A percentile compares a stretch with the other conserved stretches of the same genome.
Conservation (phyloP, 257 asterid genomes). For the Scutellaria barbata region DNA sequence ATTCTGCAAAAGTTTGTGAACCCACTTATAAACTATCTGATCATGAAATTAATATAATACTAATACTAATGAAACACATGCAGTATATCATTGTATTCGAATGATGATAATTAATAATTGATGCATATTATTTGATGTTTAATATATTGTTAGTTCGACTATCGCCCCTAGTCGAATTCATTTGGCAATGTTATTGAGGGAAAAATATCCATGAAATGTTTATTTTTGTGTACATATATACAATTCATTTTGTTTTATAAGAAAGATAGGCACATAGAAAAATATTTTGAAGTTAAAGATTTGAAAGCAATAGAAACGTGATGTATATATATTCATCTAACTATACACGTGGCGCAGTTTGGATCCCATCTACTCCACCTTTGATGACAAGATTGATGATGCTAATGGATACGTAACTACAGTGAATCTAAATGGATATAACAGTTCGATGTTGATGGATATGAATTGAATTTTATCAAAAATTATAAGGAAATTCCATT, state of each 20-base stretch:
- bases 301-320: background rate
- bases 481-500: background rate
- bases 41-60: no score
- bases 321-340: background rate
- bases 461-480: background rate
- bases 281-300: background rate
- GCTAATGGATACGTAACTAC: slow-evolving; percentile 26
- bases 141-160: no score
- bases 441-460: slow-evolving; percentile 18
- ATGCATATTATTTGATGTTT: no score
- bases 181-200: no score
- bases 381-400: slow-evolving; percentile 13
- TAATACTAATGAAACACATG: no score
- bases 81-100: no score
- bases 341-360: background rate
- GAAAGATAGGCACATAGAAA: no score
- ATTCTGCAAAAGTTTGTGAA: no score
- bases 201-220: no score
- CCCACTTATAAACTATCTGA: no score
- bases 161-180: no score
- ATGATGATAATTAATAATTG: no score
- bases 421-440: slow-evolving; percentile 5
- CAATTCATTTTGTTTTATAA: background rate
- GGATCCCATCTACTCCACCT: background rate
- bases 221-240: background rate